Base-by-base conservation (phyloP, 345 rosid species). In the Moricandia arvensis region DNA sequence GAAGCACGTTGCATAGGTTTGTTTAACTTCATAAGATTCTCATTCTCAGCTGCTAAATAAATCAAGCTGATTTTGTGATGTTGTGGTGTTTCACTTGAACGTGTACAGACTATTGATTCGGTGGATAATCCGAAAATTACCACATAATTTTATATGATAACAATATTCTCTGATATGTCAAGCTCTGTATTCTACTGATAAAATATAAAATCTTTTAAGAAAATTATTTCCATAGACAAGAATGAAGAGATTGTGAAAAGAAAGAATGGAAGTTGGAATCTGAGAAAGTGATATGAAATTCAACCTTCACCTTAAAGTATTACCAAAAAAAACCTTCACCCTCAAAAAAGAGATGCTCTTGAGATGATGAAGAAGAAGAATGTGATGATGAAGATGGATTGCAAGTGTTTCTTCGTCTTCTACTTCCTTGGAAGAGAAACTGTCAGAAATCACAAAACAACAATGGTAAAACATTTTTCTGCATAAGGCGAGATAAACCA, bases 1-100 rank as follows among this genome's bases (percentile, higher is more conserved):
- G 74, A 89, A 90, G 75, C 89, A 94, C 97, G 99, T 94, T 31
- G 18, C 15, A 27, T 61, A n/a, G 15, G 65, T 9, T 26, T 63
- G 10, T 11, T 15, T 45, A 53, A 59, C 27, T 24, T 69, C 61
- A 54, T 59, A 30, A 77, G 26, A 29, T 10, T 4, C 4, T 57
- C 35, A 3, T 55, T 3, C 5, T 47, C 18, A 1, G 18, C 26
- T 69, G 61, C 15, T 4, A 12, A 43, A 43, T 43, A 3, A 43
- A 43, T 4, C 49, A 12, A 41, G 0, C 6, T 43, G 15, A 15
- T 41, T 43, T 43, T 67, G 31, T 61, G 47, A 60, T 57, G 63
- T 29, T 51, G 5, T 72, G 72, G 8, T 57, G 68, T 10, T 72
- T 62, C 62, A 35, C 18, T 41, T 41, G 38, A 34, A 34, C 8